Evolutionary conservation across 2,329 filamentous ascomycete species (phyloP).

Genomic region (Nemania sp.): DNA sequence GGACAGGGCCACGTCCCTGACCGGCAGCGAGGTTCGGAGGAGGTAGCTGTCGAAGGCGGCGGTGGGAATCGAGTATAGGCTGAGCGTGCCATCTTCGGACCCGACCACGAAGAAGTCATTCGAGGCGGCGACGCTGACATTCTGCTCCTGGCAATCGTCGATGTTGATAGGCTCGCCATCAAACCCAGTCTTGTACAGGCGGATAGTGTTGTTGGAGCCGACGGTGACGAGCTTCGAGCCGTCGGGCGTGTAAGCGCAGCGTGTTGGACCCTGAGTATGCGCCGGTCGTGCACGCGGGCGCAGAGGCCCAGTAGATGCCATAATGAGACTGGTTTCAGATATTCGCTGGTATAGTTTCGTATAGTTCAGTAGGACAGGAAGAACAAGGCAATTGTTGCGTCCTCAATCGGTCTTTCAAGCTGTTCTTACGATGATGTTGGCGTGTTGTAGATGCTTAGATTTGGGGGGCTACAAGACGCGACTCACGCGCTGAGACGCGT

Average conservation of each 20-base stretch:
- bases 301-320: constrained; percentile 46
- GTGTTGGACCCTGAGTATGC: constrained; percentile 84
- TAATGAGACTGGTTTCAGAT: constrained; percentile 23
- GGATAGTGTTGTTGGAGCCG: constrained; percentile 90
- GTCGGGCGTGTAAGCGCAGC: constrained; percentile 85
- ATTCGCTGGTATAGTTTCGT: no score
- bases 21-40: constrained; percentile 79
- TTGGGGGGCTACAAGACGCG: constrained; percentile 17
- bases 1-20: constrained; percentile 83
- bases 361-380: background rate
- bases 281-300: constrained; percentile 68
- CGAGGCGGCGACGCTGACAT: constrained; percentile 74
- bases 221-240: constrained; percentile 86
- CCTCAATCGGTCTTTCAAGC: background rate
- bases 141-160: constrained; percentile 87
- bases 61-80: constrained; percentile 79
- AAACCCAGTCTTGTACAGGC: constrained; percentile 87
- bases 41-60: constrained; percentile 80
- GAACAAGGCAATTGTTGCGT: constrained; percentile 2
- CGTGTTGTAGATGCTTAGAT: constrained; percentile 1
- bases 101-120: constrained; percentile 86
- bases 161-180: constrained; percentile 92
- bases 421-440: background rate
- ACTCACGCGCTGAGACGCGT: constrained; percentile 23
- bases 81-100: constrained; percentile 94